phyloP scores from a whole-genome alignment of 371 early-diverging fungal species.

The Fennellomyces sp. region DNA sequence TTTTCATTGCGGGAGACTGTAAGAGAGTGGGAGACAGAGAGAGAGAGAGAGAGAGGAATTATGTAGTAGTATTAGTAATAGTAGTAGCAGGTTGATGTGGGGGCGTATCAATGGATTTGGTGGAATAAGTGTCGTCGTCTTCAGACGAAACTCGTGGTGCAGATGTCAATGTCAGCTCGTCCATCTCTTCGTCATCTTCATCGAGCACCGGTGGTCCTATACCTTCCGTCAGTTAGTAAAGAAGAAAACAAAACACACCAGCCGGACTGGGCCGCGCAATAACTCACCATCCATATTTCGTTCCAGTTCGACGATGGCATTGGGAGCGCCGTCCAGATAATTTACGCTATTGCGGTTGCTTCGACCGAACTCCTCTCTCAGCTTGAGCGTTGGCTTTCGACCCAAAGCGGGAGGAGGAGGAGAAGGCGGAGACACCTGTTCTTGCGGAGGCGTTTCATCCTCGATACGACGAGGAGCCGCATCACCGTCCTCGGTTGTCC shows the following conservation, averaged over 20 bases:
- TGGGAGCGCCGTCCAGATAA: slow-evolving; percentile 49
- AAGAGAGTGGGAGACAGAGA: neutral
- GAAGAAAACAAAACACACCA: neutral
- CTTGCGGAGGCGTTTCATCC: neutral
- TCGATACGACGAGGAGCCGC: slow-evolving; percentile 10
- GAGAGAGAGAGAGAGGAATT: neutral
- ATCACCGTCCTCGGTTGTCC: slow-evolving; percentile 45
- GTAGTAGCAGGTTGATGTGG: neutral
- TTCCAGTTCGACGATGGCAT: slow-evolving; percentile 44
- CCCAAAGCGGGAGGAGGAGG: neutral
- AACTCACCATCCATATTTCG: slow-evolving; percentile 36
- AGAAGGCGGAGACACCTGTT: neutral
- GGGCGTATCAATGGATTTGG: neutral
- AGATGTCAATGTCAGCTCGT: slow-evolving; percentile 30
- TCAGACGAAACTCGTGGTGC: neutral
- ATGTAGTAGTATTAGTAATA: neutral
- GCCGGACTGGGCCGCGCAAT: neutral
- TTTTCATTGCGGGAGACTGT: neutral
- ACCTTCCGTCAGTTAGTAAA: slow-evolving; percentile 21
- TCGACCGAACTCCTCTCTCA: slow-evolving; percentile 19
- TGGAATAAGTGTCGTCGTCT: slow-evolving; percentile 8
- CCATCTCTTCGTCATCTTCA: slow-evolving; percentile 47
- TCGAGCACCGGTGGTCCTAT: slow-evolving; percentile 44
- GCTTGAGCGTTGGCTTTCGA: slow-evolving; percentile 14
- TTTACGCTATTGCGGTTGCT: slow-evolving; percentile 52